Conservation (phyloP, 108 stramenopile genomes). For the Epithemia pelagica region DNA sequence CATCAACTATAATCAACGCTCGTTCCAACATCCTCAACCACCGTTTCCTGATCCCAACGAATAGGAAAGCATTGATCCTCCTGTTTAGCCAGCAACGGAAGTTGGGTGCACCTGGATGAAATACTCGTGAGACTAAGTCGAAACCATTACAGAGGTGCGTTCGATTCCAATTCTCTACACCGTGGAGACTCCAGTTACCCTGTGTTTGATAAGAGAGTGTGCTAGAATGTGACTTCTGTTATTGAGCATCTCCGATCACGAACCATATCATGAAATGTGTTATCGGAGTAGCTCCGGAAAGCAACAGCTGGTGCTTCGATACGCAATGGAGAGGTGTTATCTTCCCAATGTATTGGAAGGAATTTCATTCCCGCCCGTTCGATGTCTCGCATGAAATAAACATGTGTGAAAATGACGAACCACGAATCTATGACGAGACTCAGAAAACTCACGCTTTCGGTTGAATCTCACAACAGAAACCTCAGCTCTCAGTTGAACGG, state of each 20-base stretch:
- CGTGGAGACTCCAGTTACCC: not conserved
- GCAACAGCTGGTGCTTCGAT: not conserved
- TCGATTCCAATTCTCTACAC: not conserved
- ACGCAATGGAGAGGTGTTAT: not conserved
- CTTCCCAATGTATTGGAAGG: not conserved
- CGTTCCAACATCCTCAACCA: not conserved
- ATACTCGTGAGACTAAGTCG: not conserved
- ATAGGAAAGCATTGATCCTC: not conserved
- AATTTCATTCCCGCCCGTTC: not conserved
- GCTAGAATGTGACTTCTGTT: too few relatives aligned
- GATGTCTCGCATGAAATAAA: not conserved
- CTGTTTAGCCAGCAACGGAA: not conserved
- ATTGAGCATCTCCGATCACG: too few relatives aligned
- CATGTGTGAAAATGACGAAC: not conserved
- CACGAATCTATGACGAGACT: not conserved
- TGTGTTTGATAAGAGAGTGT: not conserved
- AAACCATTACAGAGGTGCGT: not conserved
- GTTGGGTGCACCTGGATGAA: not conserved
- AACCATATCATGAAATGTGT: not conserved
- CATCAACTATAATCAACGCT: not conserved
- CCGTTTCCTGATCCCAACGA: not conserved
- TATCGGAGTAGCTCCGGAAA: not conserved
- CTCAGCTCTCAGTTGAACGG: not conserved
- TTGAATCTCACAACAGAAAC: not conserved
- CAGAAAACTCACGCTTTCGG: slow-evolving; percentile 1